Evolutionary conservation across 495 filamentous ascomycete species (phyloP), one percentile per base, ranked within the genome.

Genomic region (Aspergillus haitiensis): DNA sequence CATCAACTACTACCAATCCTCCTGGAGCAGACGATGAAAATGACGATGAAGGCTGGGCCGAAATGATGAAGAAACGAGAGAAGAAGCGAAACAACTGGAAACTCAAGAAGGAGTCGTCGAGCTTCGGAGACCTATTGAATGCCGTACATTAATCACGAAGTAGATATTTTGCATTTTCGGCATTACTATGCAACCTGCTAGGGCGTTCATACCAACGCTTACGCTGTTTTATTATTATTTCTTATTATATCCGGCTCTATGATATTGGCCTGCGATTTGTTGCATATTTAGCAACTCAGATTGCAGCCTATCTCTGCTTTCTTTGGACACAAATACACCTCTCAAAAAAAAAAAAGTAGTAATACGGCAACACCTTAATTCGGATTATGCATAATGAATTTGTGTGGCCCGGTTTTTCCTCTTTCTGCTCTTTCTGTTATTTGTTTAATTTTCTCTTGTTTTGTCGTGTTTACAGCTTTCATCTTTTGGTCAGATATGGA

Each of bases 31-130:
- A 78, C 13, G 88, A 92, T 12, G 90, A 92, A 10, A 86, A 93
- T 46, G 90, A 96, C 53, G 91, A 93, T 31, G 88, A 93, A 64
- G 86, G 86, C 21, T 92, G 91, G 91, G 87, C 86, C 52, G 87
- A 91, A 55, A 92, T 95, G 90, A 88, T 84, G 72, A 88, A 87
- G 69, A 93, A 89, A 73, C 81, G 89, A 49, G 89, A 91, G 56
- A 86, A 89, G 73, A 93, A 91, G 78, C 88, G 85, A 75, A 86
- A 77, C 50, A 69, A 79, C 58, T 92, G 90, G 90, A 86, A 85
- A 63, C 68, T 81, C 56, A 91, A 88, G 76, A 88, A 86, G 70
- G 73, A 72, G 40, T 72, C 70, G 6, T 72, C 74, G 7, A 66
- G 64, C 31, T 70, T 78, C 47, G 74, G 74, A 15, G 77, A 78